Evolutionary conservation across 805 yeast genomes (phyloP), one percentile per base, ranked within the genome.

Genomic region (Phaffomyces opuntiae): DNA sequence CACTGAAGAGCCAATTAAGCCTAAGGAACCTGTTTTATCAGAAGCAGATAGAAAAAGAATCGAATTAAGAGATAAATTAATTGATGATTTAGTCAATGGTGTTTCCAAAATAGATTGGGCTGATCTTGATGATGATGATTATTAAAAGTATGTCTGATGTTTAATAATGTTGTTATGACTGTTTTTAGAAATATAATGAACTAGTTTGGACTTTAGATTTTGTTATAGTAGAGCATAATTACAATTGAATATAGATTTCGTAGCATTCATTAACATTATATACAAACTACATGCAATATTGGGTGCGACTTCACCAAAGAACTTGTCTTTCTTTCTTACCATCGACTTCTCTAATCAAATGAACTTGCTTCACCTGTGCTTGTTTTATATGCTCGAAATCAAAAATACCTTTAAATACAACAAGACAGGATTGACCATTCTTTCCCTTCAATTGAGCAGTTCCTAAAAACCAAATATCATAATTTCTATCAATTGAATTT

Each of bases 341-440:
- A 3, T 50, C 43, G 1, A 48, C 46, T 2, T 39, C 42, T 31
- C 37, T 47, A 14, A 54, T 49, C 35, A 58, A 40, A 36, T 53
- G 52, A 0, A 56, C 56, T 8, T 50, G 50, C 2, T 35, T 27
- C 12, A 59, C 37, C n/a, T 51, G 49, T 7, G 59, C 61, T 25
- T 55, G 58, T n/a, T 54, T 59, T 17, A 42, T 36, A 45, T 59
- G 61, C 19, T 57, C 62, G 21, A 53, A 46, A 34, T 56, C 60
- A 36, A 56, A 57, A 8, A 52, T 46, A 4, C 62, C 62, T 29
- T 50, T 56, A 40, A 52, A 57, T 1, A 51, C 55, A 7, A 57
- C 55, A 29, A 51, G 48, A 12, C 55, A 54, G 4, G 34, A 33
- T 4, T 44, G 36, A 2, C 48, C 52, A 33, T 45, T 47, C 39